phyloP scores from a whole-genome alignment of 805 yeast genomes.

The Priceomyces fermenticarens region DNA sequence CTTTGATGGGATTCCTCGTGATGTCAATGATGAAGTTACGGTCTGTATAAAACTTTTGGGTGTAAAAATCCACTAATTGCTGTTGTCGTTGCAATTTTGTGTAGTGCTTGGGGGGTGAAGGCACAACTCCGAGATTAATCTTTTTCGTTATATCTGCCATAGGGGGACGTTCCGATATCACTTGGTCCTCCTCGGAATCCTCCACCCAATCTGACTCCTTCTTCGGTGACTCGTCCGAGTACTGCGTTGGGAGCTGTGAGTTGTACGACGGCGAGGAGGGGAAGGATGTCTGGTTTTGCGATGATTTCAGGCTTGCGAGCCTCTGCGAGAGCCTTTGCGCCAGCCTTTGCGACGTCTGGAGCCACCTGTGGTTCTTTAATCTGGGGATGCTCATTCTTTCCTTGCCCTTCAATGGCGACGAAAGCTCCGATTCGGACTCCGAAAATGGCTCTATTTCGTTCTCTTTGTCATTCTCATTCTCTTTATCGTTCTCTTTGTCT shows the following conservation, averaged over 20 bases:
- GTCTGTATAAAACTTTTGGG: slow-evolving; percentile 17
- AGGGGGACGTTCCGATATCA: not conserved
- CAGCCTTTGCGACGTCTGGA: not conserved
- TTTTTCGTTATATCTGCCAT: not conserved
- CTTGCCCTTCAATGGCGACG: not conserved
- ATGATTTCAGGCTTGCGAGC: too few relatives aligned
- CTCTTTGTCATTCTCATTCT: not conserved
- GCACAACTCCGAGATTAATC: slow-evolving; percentile 2
- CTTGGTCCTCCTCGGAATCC: slow-evolving; percentile 9
- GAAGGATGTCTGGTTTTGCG: too few relatives aligned
- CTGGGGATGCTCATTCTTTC: not conserved
- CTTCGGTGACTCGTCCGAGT: slow-evolving; percentile 7
- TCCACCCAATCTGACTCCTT: slow-evolving; percentile 5
- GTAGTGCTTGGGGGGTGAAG: slow-evolving; percentile 4
- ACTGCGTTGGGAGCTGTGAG: slow-evolving; percentile 7
- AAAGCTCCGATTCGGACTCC: not conserved
- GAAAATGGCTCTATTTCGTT: not conserved
- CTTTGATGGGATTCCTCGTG: slow-evolving; percentile 32
- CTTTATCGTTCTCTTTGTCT: not conserved
- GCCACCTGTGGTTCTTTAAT: too few relatives aligned
- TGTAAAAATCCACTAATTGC: slow-evolving; percentile 23
- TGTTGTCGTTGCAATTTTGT: slow-evolving; percentile 35
- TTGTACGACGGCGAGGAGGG: slow-evolving; percentile 1
- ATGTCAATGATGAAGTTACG: slow-evolving; percentile 22
- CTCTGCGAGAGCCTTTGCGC: too few relatives aligned